Evolutionary conservation across 768 basidiomycete genomes (phyloP), one percentile per base, ranked within the genome.

Genomic region (Agrocybe pediades): DNA sequence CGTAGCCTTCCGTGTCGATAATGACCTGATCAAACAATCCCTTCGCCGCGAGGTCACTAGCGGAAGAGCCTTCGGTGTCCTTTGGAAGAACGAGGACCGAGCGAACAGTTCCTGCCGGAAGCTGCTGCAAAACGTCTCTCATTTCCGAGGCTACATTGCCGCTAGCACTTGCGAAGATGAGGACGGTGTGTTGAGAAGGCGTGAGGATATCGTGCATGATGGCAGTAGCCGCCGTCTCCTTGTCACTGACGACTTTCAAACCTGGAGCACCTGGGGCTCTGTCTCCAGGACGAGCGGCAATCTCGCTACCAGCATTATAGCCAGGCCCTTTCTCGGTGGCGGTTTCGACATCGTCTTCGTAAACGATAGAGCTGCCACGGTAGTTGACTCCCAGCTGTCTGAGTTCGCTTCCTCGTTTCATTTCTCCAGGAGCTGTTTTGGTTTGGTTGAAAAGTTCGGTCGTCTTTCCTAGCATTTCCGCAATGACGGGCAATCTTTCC

Each of bases 361-460:
- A 36, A 0, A 82, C 69, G 23, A 82, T 68, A 0, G 75, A 58
- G 57, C 82, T 82, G 64, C 72, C 74, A 2, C 82, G 72, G 59
- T 78, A 84, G 64, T 84, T 83, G 41, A 83, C 68, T 3, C 78
- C 79, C 19, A 82, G 73, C 65, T 78, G 76, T 16, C 65, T 61
- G 6, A 79, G 54, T 2, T 64, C 57, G 3, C 61, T 59, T 2
- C 54, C 55, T 15, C 63, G 60, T 6, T 61, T 56, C 16, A 25
- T 57, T 27, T 57, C 61, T 11, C 15, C 48, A 6, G 36, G 39
- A 7, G 46, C 27, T 58, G 60, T 13, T 6, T 25, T 26, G 3
- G 50, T 56, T 47, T 53, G 48, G 13, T 60, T 53, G 23, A 65
- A 48, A 8, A 68, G 45, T n/a, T 60, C 44, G 1, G 59, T 63